Evolutionary conservation across 495 filamentous ascomycete species (phyloP), one percentile per base, ranked within the genome.

Genomic region (Podospora tetraspora): DNA sequence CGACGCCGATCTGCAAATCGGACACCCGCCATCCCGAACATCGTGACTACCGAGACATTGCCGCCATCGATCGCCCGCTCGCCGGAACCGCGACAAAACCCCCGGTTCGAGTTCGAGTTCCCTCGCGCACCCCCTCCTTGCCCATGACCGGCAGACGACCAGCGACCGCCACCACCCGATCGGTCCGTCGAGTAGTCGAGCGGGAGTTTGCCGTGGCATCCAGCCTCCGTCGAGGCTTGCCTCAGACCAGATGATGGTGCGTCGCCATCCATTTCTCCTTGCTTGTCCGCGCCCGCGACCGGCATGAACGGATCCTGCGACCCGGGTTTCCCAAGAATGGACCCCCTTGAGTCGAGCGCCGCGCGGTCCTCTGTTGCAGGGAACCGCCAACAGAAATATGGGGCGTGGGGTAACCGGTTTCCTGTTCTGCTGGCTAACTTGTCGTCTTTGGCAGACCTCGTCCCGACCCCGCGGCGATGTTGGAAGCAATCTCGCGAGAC

Each of bases 401-500:
- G 76, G 71, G 63, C 75, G 27, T 63, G 76, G 76, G 76, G 70
- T 69, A 73, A 59, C 65, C 27, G 22, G 19, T 69, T 57, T 62
- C 66, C 66, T 43, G 62, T 37, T 59, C 27, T 71, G 67, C 68
- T 67, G 62, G 58, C 73, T 75, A 69, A 75, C 73, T 27, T 57
- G 11, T 64, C 30, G 9, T 61, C 64, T 64, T 68, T 32, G 61
- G 57, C 74, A 87, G 85, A 84, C 85, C 77, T 85, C 85, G 74
- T 80, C 81, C 69, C 81, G 83, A 75, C 81, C 81, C 77, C 84
- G 80, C 62, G 70, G 70, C 74, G 81, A 86, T 79, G 78, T 83
- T 76, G 83, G 80, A 74, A 79, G 78, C 74, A 85, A 82, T 73
- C 85, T 85, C 76, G 77, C 82, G 67, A 84, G 84, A 75, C 82